A percentile compares a stretch with the other conserved stretches of the same genome.
Conservation (phyloP, 2,329 filamentous ascomycete species). For the Xylaria sp. region DNA sequence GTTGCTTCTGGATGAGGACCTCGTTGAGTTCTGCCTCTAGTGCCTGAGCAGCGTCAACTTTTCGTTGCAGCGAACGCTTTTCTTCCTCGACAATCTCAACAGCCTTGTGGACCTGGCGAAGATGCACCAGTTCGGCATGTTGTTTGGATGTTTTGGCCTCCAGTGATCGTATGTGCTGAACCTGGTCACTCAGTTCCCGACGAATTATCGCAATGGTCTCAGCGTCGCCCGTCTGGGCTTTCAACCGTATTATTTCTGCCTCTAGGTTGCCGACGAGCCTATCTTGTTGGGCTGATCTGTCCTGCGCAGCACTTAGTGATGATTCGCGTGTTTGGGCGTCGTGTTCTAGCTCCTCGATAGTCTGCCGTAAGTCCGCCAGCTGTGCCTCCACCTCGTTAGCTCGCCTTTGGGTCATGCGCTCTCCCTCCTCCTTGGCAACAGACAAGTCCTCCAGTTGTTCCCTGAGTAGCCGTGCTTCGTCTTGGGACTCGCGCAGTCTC, state of each 20-base stretch:
- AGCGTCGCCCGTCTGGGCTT: constrained; percentile 85
- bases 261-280: constrained; percentile 78
- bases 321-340: constrained; percentile 67
- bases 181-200: constrained; percentile 88
- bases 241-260: constrained; percentile 83
- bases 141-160: constrained; percentile 86
- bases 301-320: constrained; percentile 69
- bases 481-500: constrained; percentile 74
- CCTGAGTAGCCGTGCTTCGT: constrained; percentile 76
- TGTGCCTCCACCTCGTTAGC: constrained; percentile 65
- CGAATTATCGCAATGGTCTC: constrained; percentile 89
- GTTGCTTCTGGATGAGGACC: constrained; percentile 81
- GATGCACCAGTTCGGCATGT: constrained; percentile 78
- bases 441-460: constrained; percentile 83
- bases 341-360: constrained; percentile 67
- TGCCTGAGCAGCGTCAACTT: constrained; percentile 77
- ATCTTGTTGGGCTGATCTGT: constrained; percentile 75
- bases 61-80: constrained; percentile 83
- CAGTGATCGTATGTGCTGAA: constrained; percentile 86
- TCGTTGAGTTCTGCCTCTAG: constrained; percentile 82
- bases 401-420: constrained; percentile 68
- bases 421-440: constrained; percentile 73
- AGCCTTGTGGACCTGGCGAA: constrained; percentile 84
- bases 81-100: constrained; percentile 95
- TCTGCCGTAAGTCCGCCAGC: constrained; percentile 57